Base-by-base conservation (phyloP, 108 stramenopile genomes). In the Nitzschia inconspicua region DNA sequence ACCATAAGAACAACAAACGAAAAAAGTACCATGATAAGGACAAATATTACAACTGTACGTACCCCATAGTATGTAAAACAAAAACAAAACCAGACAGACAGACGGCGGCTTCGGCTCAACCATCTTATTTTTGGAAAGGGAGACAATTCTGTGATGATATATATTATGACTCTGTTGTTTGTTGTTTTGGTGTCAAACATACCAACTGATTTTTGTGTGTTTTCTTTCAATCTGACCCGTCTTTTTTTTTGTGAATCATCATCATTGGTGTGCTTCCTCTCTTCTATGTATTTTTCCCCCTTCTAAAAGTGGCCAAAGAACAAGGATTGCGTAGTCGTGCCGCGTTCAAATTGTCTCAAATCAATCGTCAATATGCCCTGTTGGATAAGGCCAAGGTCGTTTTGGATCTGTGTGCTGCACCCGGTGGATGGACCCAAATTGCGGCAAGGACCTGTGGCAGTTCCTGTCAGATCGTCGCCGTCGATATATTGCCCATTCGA, bases 361-460 rank as follows among this genome's bases (percentile, higher is more conserved):
- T 99, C 73, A 99, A 98, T 74, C 88, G 95, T 48, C 93, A 97
- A 70, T 96, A 89, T 80, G 78, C 86, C 28, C 66, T 98, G 25
- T 77, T 99, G 29, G 25, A 41, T 48, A 69, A 67, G 44, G 86
- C 96, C 24, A 80, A 78, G 35, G 88, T 93, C 4, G 84, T 93
- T 28, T 75, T 99, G 52, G 99, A 99, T 74, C 80, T 99, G 13
- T 99, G 99, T 75, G 99, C 97, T 16, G 99, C 99, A 20, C 99
- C 99, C 24, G 99, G 99, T 20, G 99, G 99, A 28, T 99, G 99
- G 99, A 88, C 94, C 22, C 99, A 99, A 75, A 94, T 99, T 8
- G 90, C 91, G 26, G 63, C 80, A 3, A 86, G 97, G 34, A 60
- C 76, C 52, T 60, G 77, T 47, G 68, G 70, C 28, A 41, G 53